Evolutionary conservation across 495 filamentous ascomycete species (phyloP).

Genomic region (Rhypophila decipiens): DNA sequence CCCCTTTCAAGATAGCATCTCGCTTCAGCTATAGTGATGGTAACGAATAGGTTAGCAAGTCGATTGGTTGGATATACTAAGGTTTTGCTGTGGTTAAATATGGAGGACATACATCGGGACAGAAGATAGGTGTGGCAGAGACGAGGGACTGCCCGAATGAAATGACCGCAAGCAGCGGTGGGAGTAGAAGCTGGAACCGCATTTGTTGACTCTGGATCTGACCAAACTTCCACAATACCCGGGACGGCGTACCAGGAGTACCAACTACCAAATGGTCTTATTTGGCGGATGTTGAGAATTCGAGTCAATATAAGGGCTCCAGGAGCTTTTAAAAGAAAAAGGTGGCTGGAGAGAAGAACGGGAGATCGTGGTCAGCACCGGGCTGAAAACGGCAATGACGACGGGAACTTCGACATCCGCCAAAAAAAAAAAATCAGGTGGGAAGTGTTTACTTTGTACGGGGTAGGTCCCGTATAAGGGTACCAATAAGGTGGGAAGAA

Average conservation of each 20-base stretch:
- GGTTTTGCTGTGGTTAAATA: background rate
- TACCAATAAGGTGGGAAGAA: no score
- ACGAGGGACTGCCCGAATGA: slow-evolving; percentile 13
- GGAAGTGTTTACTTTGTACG: no score
- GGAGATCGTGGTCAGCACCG: background rate
- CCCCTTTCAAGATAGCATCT: slow-evolving; percentile 40
- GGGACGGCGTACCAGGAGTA: background rate
- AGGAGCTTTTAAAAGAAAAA: no score
- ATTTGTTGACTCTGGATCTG: background rate
- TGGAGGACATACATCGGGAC: slow-evolving; percentile 30
- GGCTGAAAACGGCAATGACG: background rate
- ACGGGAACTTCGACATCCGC: background rate
- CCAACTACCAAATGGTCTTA: no score
- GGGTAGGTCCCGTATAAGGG: no score
- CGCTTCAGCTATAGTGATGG: slow-evolving; percentile 30
- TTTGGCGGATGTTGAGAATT: background rate
- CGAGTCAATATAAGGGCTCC: no score
- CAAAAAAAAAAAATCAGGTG: no score
- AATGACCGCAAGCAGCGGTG: slow-evolving; percentile 8
- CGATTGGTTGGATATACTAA: background rate
- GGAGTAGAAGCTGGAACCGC: background rate
- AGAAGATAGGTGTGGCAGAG: slow-evolving; percentile 25
- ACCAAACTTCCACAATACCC: no score
- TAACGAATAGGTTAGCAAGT: slow-evolving; percentile 8
- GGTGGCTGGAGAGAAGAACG: no score